These are phyloP conservation scores for Thielaviopsis musarum DNA, from an alignment of 2,329 filamentous ascomycete genomes.

Conservation along the genomic window DNA sequence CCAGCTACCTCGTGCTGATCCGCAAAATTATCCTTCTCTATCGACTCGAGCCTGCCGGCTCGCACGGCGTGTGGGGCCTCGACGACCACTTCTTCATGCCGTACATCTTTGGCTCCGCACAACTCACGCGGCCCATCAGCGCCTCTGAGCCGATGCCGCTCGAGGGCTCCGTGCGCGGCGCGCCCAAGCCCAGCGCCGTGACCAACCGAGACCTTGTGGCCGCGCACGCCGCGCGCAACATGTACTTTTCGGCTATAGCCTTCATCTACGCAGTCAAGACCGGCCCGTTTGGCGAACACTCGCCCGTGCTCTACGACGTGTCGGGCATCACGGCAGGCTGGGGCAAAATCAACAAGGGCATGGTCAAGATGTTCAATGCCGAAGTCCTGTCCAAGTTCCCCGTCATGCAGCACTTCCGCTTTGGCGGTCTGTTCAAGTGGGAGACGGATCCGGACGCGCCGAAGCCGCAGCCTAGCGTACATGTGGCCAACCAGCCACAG, in stretches of 20 bases:
- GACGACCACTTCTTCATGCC: slow-evolving; percentile 91
- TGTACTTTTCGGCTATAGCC: slow-evolving; percentile 91
- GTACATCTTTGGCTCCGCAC: slow-evolving; percentile 89
- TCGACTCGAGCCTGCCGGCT: slow-evolving; percentile 85
- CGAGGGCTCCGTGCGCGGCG: slow-evolving; percentile 58
- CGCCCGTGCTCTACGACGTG: slow-evolving; percentile 84
- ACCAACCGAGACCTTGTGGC: slow-evolving; percentile 47
- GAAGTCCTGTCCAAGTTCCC: slow-evolving; percentile 95
- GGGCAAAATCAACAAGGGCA: slow-evolving; percentile 94
- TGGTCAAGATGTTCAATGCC: slow-evolving; percentile 99
- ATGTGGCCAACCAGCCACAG: slow-evolving; percentile 39
- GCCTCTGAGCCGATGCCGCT: slow-evolving; percentile 44
- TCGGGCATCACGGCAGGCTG: slow-evolving; percentile 84
- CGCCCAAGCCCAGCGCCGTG: slow-evolving; percentile 57
- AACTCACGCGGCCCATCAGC: slow-evolving; percentile 60
- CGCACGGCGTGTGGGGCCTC: slow-evolving; percentile 95
- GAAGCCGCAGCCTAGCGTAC: slow-evolving; percentile 31
- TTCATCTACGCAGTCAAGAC: slow-evolving; percentile 97
- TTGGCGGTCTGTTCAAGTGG: slow-evolving; percentile 68
- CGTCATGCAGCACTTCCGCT: slow-evolving; percentile 90
- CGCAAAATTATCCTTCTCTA: slow-evolving; percentile 77
- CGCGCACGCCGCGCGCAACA: slow-evolving; percentile 47
- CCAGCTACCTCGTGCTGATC: slow-evolving; percentile 62
- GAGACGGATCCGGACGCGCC: slow-evolving; percentile 46
- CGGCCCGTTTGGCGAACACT: slow-evolving; percentile 95